A percentile compares a stretch with the other conserved stretches of the same genome.
phyloP scores from a whole-genome alignment of 306 rosid genomes.

The Cucurbita moschata region DNA sequence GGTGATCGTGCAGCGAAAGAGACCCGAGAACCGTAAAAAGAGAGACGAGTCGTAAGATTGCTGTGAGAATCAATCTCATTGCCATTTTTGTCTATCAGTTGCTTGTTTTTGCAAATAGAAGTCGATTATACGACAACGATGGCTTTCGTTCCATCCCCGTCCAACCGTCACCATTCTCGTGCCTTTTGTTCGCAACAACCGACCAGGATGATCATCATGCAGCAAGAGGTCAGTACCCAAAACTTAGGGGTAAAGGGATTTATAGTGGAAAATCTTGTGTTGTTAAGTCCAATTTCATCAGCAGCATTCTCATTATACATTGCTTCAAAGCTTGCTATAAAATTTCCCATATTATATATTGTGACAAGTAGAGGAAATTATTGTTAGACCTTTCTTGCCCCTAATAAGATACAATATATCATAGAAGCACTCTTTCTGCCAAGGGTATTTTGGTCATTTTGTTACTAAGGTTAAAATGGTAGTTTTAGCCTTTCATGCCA shows the following conservation, averaged over 20 bases:
- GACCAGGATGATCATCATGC: no score
- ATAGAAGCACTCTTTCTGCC: neutral
- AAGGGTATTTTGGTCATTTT: neutral
- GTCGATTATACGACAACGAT: neutral
- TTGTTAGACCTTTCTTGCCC: neutral
- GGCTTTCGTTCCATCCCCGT: neutral
- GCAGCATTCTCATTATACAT: neutral
- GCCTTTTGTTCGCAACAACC: neutral
- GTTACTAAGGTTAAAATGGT: neutral
- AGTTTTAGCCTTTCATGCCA: neutral
- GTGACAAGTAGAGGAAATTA: neutral
- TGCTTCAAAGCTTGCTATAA: neutral
- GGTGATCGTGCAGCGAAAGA: neutral
- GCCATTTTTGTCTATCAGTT: neutral
- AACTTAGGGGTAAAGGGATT: neutral
- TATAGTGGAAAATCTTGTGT: neutral
- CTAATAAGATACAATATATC: neutral
- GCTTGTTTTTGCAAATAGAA: neutral
- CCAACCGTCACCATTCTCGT: neutral
- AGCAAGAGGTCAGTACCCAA: neutral
- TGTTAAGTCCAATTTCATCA: neutral
- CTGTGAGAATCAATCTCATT: neutral
- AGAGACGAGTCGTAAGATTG: neutral
- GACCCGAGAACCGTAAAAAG: neutral
- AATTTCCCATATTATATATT: neutral